Percentiles rank a stretch among this genome's conserved stretches.
Conservation (phyloP, 2,329 filamentous ascomycete genomes). For the Thielaviopsis euricoi region DNA sequence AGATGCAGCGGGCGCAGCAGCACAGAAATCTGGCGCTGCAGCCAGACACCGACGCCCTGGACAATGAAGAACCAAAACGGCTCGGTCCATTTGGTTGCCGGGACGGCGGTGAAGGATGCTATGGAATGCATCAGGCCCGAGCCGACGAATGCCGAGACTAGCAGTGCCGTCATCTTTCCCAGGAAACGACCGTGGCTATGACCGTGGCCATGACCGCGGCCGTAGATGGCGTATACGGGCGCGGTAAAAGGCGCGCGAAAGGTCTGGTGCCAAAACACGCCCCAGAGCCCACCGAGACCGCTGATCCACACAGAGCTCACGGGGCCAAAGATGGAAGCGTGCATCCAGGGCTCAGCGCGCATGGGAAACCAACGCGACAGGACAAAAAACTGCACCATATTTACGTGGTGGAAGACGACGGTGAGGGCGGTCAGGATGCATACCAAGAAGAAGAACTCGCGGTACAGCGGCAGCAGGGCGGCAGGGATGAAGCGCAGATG, state of each 20-base stretch:
- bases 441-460: conserved; percentile 36
- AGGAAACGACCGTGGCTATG: conserved; percentile 19
- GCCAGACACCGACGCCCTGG: conserved; percentile 47
- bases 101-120: conserved; percentile 52
- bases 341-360: conserved; percentile 33
- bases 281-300: conserved; percentile 71
- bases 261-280: conserved; percentile 77
- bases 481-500: conserved; percentile 26
- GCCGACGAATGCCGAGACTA: conserved; percentile 41
- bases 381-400: conserved; percentile 37
- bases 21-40: conserved; percentile 30
- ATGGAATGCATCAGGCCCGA: conserved; percentile 54
- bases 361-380: conserved; percentile 35
- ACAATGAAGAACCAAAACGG: conserved; percentile 56
- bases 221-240: conserved; percentile 33
- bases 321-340: conserved; percentile 39
- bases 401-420: conserved; percentile 41
- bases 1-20: conserved; percentile 15
- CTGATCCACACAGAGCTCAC: conserved; percentile 39
- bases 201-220: conserved; percentile 22
- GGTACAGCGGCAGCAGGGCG: conserved; percentile 34
- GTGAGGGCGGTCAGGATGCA: conserved; percentile 44
- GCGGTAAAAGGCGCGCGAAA: conserved; percentile 60
- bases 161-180: conserved; percentile 16
- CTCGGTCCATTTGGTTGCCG: conserved; percentile 30